phyloP scores from a whole-genome alignment of 495 filamentous ascomycete species.

The Poronia punctata region DNA sequence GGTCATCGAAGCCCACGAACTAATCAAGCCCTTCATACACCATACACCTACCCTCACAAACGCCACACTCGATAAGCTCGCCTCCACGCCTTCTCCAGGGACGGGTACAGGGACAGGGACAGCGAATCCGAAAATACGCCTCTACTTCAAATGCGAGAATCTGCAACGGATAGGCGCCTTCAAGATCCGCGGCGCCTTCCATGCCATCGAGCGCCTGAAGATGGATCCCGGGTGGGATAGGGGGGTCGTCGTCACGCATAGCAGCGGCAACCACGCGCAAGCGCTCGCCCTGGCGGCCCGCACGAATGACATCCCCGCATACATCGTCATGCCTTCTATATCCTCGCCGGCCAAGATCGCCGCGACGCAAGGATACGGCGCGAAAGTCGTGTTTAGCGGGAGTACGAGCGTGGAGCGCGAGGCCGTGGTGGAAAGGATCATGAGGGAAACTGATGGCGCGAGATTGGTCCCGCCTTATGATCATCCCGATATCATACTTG shows the following conservation, averaged over 20 bases:
- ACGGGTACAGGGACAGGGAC: conserved; percentile 16
- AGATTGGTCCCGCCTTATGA: conserved; percentile 84
- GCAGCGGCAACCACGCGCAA: conserved; percentile 92
- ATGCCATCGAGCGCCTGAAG: conserved; percentile 71
- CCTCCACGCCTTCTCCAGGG: conserved; percentile 62
- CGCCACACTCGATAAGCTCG: conserved; percentile 61
- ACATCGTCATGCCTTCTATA: conserved; percentile 88
- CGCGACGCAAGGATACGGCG: conserved; percentile 68
- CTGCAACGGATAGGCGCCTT: conserved; percentile 87
- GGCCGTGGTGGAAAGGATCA: conserved; percentile 60
- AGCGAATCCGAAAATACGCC: conserved; percentile 56
- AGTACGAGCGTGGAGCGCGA: conserved; percentile 75
- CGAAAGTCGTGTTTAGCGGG: conserved; percentile 75
- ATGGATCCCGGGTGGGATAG: conserved; percentile 53
- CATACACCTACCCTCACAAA: conserved; percentile 76
- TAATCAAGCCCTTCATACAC: conserved; percentile 73
- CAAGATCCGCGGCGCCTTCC: conserved; percentile 86
- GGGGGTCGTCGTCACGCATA: conserved; percentile 84
- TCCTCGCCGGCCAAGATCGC: conserved; percentile 79
- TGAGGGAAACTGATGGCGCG: conserved; percentile 62
- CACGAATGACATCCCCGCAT: conserved; percentile 51
- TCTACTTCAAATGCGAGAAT: conserved; percentile 98
- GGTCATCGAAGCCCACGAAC: conserved; percentile 59
- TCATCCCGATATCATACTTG: conserved; percentile 82
- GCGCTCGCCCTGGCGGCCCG: conserved; percentile 82